phyloP scores from a whole-genome alignment of 2,329 filamentous ascomycete species.

The Diaporthe citri region DNA sequence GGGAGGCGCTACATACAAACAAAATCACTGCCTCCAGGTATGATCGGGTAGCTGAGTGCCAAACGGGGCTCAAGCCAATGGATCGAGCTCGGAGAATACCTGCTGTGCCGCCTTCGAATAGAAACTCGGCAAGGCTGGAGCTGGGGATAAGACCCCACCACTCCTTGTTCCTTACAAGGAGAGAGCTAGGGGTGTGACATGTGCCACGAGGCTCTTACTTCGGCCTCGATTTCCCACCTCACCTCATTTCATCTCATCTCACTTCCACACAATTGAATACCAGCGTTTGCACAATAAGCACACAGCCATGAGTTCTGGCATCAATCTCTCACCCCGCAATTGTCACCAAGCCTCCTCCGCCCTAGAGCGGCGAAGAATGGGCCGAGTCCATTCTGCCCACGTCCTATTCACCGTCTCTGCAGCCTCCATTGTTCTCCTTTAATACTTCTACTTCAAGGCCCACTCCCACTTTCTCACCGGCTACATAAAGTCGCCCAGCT shows the following conservation, averaged over 20 bases:
- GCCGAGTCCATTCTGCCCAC: neutral
- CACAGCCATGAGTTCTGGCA: conserved; percentile 27
- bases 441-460: neutral
- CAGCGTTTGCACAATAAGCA: neutral
- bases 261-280: neutral
- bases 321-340: neutral
- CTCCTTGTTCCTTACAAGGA: conserved; percentile 1
- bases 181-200: conserved; percentile 8
- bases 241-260: conserved; percentile 1
- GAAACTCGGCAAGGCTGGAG: conserved; percentile 26
- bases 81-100: conserved; percentile 16
- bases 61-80: neutral
- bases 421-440: conserved; percentile 17
- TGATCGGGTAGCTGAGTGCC: neutral
- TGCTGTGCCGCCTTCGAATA: neutral
- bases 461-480: neutral
- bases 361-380: conserved; percentile 15
- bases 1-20: neutral
- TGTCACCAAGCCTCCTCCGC: neutral
- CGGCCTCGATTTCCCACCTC: neutral
- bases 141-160: conserved; percentile 6
- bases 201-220: conserved; percentile 11
- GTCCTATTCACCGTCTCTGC: neutral
- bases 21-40: neutral
- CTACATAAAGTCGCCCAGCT: neutral